Evolutionary conservation across 345 rosid genomes (phyloP).

Genomic region (Trapa incisa): DNA sequence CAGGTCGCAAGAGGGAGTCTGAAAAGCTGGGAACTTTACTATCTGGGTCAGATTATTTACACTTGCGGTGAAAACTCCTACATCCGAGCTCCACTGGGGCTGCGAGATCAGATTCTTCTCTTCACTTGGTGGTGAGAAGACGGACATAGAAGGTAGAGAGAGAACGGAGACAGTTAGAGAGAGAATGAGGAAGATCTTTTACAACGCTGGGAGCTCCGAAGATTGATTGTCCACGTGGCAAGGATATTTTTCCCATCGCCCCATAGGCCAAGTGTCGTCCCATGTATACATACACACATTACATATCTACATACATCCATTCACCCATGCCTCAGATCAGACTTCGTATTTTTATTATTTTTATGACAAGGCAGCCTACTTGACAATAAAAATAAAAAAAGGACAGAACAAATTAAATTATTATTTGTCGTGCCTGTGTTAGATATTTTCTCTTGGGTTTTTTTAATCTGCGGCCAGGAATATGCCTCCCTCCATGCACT

Average conservation of each 20-base stretch:
- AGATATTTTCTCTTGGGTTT: not conserved
- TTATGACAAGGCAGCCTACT: too few species aligned
- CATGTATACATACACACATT: too few species aligned
- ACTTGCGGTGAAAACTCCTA: not conserved
- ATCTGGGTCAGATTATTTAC: not conserved
- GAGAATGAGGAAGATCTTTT: slow-evolving; percentile 26
- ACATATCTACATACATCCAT: too few species aligned
- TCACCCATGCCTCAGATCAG: not conserved
- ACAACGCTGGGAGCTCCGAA: slow-evolving; percentile 16
- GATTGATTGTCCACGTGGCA: slow-evolving; percentile 30
- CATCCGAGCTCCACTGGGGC: not conserved
- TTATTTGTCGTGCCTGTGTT: too few species aligned
- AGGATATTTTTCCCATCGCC: slow-evolving; percentile 50
- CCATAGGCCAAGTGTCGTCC: not conserved
- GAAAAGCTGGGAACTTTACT: not conserved
- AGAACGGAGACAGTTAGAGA: not conserved
- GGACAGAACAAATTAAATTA: too few species aligned
- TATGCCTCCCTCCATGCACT: too few species aligned
- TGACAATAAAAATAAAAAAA: too few species aligned
- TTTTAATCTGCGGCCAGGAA: too few species aligned
- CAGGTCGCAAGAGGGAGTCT: too few species aligned
- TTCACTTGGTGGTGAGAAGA: slow-evolving; percentile 8
- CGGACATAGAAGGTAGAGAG: slow-evolving; percentile 1
- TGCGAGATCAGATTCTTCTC: not conserved
- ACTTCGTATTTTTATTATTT: too few species aligned